These are phyloP conservation scores for Aspergillus sp. DNA, from an alignment of 2,329 filamentous ascomycete species.

Conservation along the genomic window DNA sequence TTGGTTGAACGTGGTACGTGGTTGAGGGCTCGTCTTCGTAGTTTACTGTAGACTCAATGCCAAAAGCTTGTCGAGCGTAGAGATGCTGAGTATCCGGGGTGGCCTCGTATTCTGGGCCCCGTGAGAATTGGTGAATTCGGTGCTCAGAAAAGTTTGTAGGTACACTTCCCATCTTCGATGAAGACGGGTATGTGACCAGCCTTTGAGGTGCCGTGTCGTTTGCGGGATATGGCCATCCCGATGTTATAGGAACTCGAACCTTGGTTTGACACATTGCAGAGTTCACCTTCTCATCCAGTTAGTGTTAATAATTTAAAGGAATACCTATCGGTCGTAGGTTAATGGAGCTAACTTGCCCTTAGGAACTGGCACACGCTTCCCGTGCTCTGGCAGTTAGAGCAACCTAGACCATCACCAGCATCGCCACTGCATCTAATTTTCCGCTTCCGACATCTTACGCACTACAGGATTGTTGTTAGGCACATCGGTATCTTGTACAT, in stretches of 20 bases:
- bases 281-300: slow-evolving; percentile 29
- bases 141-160: slow-evolving; percentile 18
- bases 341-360: slow-evolving; percentile 55
- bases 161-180: slow-evolving; percentile 14
- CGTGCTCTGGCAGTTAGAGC: slow-evolving; percentile 77
- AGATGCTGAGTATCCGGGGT: slow-evolving; percentile 18
- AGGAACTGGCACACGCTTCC: slow-evolving; percentile 73
- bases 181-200: slow-evolving; percentile 19
- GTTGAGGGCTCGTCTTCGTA: slow-evolving; percentile 37
- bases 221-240: slow-evolving; percentile 30
- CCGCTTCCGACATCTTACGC: slow-evolving; percentile 81
- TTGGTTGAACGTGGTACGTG: slow-evolving; percentile 33
- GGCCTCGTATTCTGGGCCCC: slow-evolving; percentile 29
- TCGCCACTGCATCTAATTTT: slow-evolving; percentile 96
- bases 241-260: neutral
- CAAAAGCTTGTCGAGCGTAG: slow-evolving; percentile 24
- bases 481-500: neutral
- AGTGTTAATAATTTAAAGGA: neutral
- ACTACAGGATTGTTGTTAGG: slow-evolving; percentile 54
- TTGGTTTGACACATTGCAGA: slow-evolving; percentile 30
- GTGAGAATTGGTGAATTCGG: slow-evolving; percentile 20
- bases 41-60: slow-evolving; percentile 22
- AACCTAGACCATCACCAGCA: slow-evolving; percentile 71
- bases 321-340: neutral
- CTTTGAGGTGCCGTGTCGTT: slow-evolving; percentile 21